phyloP scores from a whole-genome alignment of 2,329 filamentous ascomycete species.

The Diaporthe sp. region DNA sequence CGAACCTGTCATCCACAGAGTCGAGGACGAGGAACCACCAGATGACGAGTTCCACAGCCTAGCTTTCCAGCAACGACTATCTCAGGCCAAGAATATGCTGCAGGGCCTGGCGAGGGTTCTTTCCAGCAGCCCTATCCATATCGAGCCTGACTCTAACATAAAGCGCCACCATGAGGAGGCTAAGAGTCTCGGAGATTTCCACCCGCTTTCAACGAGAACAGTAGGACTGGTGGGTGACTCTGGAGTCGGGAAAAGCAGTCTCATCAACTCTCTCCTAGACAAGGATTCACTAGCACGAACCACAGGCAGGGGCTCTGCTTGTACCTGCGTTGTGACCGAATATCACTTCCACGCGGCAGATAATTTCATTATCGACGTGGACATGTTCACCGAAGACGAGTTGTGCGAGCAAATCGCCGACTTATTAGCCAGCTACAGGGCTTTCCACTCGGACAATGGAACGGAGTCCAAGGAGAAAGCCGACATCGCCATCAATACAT shows the following conservation, averaged over 20 bases:
- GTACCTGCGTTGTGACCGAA: constrained; percentile 64
- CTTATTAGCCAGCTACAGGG: constrained; percentile 55
- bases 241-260: constrained; percentile 64
- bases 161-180: constrained; percentile 52
- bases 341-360: constrained; percentile 56
- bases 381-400: constrained; percentile 51
- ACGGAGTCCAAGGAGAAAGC: constrained; percentile 47
- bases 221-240: constrained; percentile 65
- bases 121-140: constrained; percentile 51
- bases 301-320: constrained; percentile 61
- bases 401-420: constrained; percentile 52
- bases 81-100: constrained; percentile 52
- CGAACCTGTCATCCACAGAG: background rate
- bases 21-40: background rate
- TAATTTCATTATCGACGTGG: constrained; percentile 52
- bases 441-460: constrained; percentile 43
- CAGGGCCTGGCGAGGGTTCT: constrained; percentile 51
- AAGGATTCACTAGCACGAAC: constrained; percentile 55
- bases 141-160: constrained; percentile 57
- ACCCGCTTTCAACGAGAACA: constrained; percentile 55
- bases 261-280: constrained; percentile 65
- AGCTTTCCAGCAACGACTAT: constrained; percentile 53
- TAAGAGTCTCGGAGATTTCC: constrained; percentile 52
- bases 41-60: constrained; percentile 54
- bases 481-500: constrained; percentile 54